Percentiles rank a stretch among this genome's conserved stretches.
Conservation (phyloP, 2,329 filamentous ascomycete genomes). For the Moelleriella libera region DNA sequence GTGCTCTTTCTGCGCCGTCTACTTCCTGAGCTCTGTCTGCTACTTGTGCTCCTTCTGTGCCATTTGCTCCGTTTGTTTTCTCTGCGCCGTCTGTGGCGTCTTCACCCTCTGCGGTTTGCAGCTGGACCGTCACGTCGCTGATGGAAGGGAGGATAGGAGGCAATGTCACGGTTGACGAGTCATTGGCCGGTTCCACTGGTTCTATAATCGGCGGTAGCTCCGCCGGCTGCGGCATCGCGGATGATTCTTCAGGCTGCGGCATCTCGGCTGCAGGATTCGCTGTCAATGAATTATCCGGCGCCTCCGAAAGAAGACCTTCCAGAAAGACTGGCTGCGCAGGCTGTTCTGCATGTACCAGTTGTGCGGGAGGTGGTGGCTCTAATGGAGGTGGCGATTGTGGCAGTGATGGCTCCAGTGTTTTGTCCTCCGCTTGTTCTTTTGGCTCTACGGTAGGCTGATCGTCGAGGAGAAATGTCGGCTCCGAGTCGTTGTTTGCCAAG, state of each 20-base stretch:
- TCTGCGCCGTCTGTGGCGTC: constrained; percentile 2
- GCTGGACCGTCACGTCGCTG: background rate
- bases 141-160: background rate
- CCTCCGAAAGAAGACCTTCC: background rate
- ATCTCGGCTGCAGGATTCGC: background rate
- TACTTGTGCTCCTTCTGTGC: no score
- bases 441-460: no score
- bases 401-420: no score
- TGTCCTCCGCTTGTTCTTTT: no score
- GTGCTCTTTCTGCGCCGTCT: no score
- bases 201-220: background rate
- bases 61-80: no score
- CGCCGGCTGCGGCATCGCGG: background rate
- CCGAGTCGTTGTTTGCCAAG: background rate
- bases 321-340: background rate
- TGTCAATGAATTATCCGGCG: background rate
- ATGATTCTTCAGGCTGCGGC: background rate
- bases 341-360: background rate
- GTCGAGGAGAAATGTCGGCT: background rate
- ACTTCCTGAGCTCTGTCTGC: no score
- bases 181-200: background rate
- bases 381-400: no score
- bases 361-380: no score
- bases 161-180: background rate
- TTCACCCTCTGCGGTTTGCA: constrained; percentile 1